These are phyloP conservation scores for Lactuca saligna DNA, from an alignment of 129 eudicot genomes.

Conservation along the genomic window DNA sequence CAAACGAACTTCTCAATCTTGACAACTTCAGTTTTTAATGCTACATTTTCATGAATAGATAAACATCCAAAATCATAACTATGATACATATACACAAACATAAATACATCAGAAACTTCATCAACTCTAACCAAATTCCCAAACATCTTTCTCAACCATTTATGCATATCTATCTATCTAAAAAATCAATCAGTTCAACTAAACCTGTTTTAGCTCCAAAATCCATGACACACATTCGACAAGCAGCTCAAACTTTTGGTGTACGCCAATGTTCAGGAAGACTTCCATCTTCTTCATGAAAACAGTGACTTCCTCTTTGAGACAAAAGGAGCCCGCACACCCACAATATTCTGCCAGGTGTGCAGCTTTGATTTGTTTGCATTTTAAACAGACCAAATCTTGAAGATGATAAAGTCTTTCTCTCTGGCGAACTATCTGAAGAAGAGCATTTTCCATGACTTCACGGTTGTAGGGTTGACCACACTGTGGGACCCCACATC, in stretches of 20 bases:
- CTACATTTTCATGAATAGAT: no score
- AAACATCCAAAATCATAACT: background rate
- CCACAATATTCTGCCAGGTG: slow-evolving; percentile 82
- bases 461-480: slow-evolving; percentile 92
- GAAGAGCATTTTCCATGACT: slow-evolving; percentile 82
- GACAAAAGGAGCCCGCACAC: slow-evolving; percentile 81
- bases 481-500: slow-evolving; percentile 80
- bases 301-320: slow-evolving; percentile 60
- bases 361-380: slow-evolving; percentile 83
- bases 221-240: slow-evolving; percentile 93
- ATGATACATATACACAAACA: slow-evolving; percentile 23
- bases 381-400: slow-evolving; percentile 84
- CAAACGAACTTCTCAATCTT: no score
- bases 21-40: no score
- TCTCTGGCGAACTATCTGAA: slow-evolving; percentile 82
- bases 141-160: no score
- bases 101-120: background rate
- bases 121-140: no score
- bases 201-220: slow-evolving; percentile 40
- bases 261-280: slow-evolving; percentile 56
- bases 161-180: background rate
- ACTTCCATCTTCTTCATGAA: slow-evolving; percentile 73
- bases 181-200: background rate
- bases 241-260: slow-evolving; percentile 78
- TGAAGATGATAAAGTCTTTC: slow-evolving; percentile 95